Evolutionary conservation across 768 basidiomycete genomes (phyloP), one percentile per base, ranked within the genome.

Genomic region (Mrakia hoshinonis): DNA sequence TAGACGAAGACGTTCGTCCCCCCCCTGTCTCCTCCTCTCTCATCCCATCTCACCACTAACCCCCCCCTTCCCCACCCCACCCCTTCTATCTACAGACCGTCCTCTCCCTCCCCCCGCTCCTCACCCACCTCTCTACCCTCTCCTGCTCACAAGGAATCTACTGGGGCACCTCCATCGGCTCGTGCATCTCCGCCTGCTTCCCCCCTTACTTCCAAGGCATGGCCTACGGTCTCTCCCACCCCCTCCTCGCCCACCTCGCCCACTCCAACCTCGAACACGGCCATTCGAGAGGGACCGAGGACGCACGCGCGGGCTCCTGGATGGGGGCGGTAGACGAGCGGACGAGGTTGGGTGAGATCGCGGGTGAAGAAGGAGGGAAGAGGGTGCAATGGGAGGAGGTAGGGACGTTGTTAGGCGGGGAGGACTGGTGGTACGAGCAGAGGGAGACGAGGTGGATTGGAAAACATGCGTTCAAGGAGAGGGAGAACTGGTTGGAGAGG

Each of bases 281-380:
- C 29, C 9, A 60, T 34, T 10, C 29, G 24, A 26, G 58, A 2
- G 58, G 58, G 22, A 60, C 29, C 3, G 58, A 60, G 29, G 58
- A 60, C 58, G 58, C 58, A 11, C 58, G 58, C 1, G 36, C 58
- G 31, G 58, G 58, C 1, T 31, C 26, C 12, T 60, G 58, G 58
- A 60, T 60, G 58, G 6, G 2, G 9, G 20, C 13, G 29, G 58
- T 60, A 5, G 58, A 60, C 58, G 58, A 60, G 13, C 3, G 58
- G 36, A 60, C 58, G 2, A 26, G 36, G 26, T 34, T 60, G 26
- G 36, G 31, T 5, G 73, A 4, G 77, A 77, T 31, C 74, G 67
- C 10, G 72, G 75, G 15, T 76, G 58, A 38, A 26, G 29, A 34
- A 34, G 58, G 29, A 13, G 58, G 58, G 18, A 34, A 36, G 26